These are phyloP conservation scores for Inonotus hispidus DNA, from an alignment of 1,284 basidiomycete species.

Conservation along the genomic window DNA sequence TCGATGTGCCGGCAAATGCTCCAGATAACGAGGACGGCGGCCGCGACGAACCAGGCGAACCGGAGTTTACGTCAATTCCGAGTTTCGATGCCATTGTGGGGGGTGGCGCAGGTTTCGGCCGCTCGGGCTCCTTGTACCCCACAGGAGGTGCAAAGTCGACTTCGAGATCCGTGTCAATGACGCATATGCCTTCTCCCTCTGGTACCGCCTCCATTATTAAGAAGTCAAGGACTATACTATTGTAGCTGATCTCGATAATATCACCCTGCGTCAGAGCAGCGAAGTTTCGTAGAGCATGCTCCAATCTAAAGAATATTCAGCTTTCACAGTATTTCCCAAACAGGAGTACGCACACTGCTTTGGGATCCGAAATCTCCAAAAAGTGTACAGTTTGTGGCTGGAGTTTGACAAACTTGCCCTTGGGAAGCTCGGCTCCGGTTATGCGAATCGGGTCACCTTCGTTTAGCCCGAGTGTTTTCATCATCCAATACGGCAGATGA, in stretches of 20 bases:
- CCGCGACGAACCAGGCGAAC: slow-evolving; percentile 76
- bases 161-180: slow-evolving; percentile 95
- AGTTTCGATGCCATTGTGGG: slow-evolving; percentile 97
- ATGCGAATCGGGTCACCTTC: slow-evolving; percentile 96
- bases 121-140: slow-evolving; percentile 86
- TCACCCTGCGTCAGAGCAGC: slow-evolving; percentile 87
- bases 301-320: slow-evolving; percentile 55
- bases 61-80: slow-evolving; percentile 86
- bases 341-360: slow-evolving; percentile 76
- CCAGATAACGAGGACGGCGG: slow-evolving; percentile 72
- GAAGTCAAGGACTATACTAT: slow-evolving; percentile 90
- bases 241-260: slow-evolving; percentile 90
- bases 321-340: slow-evolving; percentile 1
- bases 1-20: slow-evolving; percentile 49
- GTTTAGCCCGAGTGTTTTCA: slow-evolving; percentile 88
- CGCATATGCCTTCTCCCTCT: slow-evolving; percentile 82
- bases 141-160: slow-evolving; percentile 78
- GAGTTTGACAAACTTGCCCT: slow-evolving; percentile 95
- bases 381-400: slow-evolving; percentile 97
- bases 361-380: slow-evolving; percentile 91
- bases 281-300: slow-evolving; percentile 93
- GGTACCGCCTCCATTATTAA: slow-evolving; percentile 94
- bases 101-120: slow-evolving; percentile 74
- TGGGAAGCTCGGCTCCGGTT: slow-evolving; percentile 81
- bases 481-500: slow-evolving; percentile 99